Evolutionary conservation across 2,329 filamentous ascomycete genomes (phyloP).

Genomic region (Neurospora sp.): DNA sequence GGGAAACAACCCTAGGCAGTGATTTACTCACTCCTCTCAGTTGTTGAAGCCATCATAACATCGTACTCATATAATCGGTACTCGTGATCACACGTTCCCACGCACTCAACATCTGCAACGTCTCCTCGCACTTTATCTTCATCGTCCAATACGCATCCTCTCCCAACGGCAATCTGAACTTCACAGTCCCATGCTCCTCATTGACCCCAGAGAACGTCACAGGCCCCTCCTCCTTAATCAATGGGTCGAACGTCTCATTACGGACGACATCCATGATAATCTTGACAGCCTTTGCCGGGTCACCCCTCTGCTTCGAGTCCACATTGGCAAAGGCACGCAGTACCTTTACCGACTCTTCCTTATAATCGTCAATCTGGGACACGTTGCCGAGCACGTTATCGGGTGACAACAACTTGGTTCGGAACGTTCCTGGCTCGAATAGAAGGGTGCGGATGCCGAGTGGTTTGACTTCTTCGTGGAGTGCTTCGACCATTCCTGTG

Average conservation of each 20-base stretch:
- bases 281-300: not conserved
- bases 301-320: not conserved
- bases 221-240: not conserved
- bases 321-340: not conserved
- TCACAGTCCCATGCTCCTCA: not conserved
- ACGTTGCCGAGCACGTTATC: not conserved
- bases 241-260: not conserved
- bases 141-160: rapidly evolving
- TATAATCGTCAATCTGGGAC: not conserved
- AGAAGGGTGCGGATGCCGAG: slow-evolving; percentile 10
- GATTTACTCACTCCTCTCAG: not conserved
- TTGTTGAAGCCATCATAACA: too few relatives aligned
- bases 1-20: not conserved
- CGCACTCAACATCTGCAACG: not conserved
- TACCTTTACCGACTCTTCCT: not conserved
- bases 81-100: not conserved
- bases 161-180: not conserved
- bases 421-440: slow-evolving; percentile 11
- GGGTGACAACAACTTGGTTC: not conserved
- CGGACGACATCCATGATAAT: not conserved
- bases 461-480: slow-evolving; percentile 8
- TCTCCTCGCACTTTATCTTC: not conserved
- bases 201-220: too few relatives aligned
- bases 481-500: slow-evolving; percentile 11
- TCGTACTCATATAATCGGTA: not conserved